Evolutionary conservation across 352 stramenopile genomes (phyloP).

Genomic region (Peronospora destructor): DNA sequence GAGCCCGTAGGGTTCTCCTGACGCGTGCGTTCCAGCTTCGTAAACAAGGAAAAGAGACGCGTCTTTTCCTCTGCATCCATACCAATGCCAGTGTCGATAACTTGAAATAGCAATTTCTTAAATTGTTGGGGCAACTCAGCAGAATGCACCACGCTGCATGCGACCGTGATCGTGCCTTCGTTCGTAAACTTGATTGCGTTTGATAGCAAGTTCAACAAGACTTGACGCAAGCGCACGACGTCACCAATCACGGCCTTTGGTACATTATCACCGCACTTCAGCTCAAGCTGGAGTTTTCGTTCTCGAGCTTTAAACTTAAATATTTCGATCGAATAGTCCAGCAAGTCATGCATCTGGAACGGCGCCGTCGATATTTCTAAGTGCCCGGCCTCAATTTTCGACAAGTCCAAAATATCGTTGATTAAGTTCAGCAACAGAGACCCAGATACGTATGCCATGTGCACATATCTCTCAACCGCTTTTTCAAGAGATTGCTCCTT

Average conservation of each 20-base stretch:
- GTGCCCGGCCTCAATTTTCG: constrained; percentile 88
- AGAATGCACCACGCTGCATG: constrained; percentile 50
- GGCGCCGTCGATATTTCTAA: constrained; percentile 78
- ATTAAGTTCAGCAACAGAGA: constrained; percentile 25
- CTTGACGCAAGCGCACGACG: constrained; percentile 66
- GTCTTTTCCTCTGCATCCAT: constrained; percentile 75
- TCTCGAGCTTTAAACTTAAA: constrained; percentile 84
- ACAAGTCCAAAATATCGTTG: constrained; percentile 42
- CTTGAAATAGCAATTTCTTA: constrained; percentile 70
- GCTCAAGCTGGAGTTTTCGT: constrained; percentile 74
- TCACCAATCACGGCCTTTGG: constrained; percentile 65
- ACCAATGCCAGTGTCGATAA: constrained; percentile 72
- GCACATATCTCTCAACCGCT: constrained; percentile 55
- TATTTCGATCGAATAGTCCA: constrained; percentile 84
- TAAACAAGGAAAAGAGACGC: constrained; percentile 70
- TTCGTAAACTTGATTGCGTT: constrained; percentile 78
- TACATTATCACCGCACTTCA: constrained; percentile 50
- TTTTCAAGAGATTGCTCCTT: constrained; percentile 69
- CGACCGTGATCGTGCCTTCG: constrained; percentile 63
- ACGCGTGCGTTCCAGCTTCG: constrained; percentile 60
- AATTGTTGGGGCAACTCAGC: constrained; percentile 44
- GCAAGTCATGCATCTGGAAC: constrained; percentile 66
- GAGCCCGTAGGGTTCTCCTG: constrained; percentile 81
- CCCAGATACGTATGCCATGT: constrained; percentile 48
- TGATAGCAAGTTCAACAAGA: constrained; percentile 44